Base-by-base conservation (phyloP, 2,329 filamentous ascomycete species). In the Aspergillus nomiae region DNA sequence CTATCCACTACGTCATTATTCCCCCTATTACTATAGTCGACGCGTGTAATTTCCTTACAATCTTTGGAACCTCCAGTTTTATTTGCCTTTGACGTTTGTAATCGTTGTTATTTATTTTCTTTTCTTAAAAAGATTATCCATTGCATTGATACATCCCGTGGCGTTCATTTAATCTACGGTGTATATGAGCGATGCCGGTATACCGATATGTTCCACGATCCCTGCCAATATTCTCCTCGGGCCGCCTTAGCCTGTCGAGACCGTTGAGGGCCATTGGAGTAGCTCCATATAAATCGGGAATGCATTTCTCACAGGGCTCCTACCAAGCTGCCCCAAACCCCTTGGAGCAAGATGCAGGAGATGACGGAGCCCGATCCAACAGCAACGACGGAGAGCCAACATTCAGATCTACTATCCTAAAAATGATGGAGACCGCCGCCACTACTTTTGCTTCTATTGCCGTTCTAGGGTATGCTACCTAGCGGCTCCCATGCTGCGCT, bases 361-460 rank as follows among this genome's bases (percentile, higher is more conserved):
- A 76, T 38, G 71, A 69, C 12, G 65, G 60, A 41, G 66, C 61
- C 14, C 69, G 69, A 64, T 63, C 63, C n/a, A 69, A 69, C 16
- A 16, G 38, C 19, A 41, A n/a, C 63, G 66, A 76, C 54, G 65
- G 71, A 24, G 75, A 76, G 21, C 71, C 72, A 24, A 75, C 61
- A 45, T 59, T 77, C 34, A 80, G 72, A 65, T 74, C 77, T 14
- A 82, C 80, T 2, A 64, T 78, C 9, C 78, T 81, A 45, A 92
- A 90, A 73, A 91, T 92, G 87, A 78, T 88, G 59, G 91, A 94
- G 76, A 83, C 89, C 7, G 91, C 90, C 2, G 88, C 88, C 10
- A 93, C 91, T 0, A 92, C 91, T 0, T 85, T 92, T 63, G 90
- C 91, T 30, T 92, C 90, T 26, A 90, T 94, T 61, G 69, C 89